Base-by-base conservation (phyloP, 495 filamentous ascomycete species). In the Trichoderma parareesei region DNA sequence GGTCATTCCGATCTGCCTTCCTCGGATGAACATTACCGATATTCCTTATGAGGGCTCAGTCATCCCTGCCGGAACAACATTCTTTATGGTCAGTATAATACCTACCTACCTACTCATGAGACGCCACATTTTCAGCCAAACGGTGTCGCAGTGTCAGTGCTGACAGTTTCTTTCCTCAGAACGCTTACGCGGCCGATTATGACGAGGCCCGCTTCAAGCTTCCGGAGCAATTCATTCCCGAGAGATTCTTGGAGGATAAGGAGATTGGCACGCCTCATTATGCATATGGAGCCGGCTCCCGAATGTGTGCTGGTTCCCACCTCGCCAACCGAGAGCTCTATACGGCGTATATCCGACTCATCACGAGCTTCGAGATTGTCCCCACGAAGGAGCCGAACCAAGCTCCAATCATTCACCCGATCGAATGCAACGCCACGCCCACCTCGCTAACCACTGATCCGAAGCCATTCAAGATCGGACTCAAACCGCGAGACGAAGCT, bases 251-350 rank as follows among this genome's bases (percentile, higher is more conserved):
- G n/a, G 76, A 81, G 4, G 71, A 79, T 40, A 67, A 73, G 16
- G 84, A 87, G 43, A 75, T 81, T 1, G 86, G 87, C 2, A 90
- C 87, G 7, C 85, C 85, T 0, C 88, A 90, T 68, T 91, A 88
- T 67, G 86, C 77, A 27, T 90, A 88, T 69, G 88, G 88, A 9
- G 87, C 87, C 2, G 87, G 87, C 1, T 83, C 81, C n/a, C 79
- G 87, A 37, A 88, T 89, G 85, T 90, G 87, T 72, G 84, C 83
- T n/a, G 87, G 87, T n/a, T 84, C 81, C 2, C 85, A 89, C 63
- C 75, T 89, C 3, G 87, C 85, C 3, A 88, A 89, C 69, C 80
- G 87, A 0, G 86, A 88, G 70, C 76, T 89, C 11, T 89, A 84
- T 71, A 88, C 85, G 4, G 86, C 87, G 0, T 89, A 87, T 67